Conservation (phyloP, 1,284 basidiomycete species). For the Trametes pubescens region DNA sequence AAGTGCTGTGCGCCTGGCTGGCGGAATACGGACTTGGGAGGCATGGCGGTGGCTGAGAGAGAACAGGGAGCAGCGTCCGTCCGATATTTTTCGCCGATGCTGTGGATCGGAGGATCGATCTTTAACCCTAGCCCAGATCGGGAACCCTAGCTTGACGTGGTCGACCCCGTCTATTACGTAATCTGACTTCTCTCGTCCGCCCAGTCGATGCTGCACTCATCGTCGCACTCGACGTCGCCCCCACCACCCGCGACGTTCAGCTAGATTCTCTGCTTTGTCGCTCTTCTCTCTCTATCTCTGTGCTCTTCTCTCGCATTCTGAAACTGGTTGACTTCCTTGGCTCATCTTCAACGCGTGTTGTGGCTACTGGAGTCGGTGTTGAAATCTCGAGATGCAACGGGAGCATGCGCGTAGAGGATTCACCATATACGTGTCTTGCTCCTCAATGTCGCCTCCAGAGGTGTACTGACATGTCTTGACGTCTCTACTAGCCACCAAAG, state of each 20-base stretch:
- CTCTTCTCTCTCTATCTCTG: neutral
- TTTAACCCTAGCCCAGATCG: slow-evolving; percentile 29
- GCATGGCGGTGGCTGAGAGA: slow-evolving; percentile 50
- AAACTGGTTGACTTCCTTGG: slow-evolving; percentile 7
- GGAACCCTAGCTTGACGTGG: slow-evolving; percentile 29
- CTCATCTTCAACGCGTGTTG: slow-evolving; percentile 18
- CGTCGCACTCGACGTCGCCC: slow-evolving; percentile 29
- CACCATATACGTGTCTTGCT: slow-evolving; percentile 77
- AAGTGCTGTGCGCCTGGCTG: slow-evolving; percentile 91
- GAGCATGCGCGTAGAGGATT: slow-evolving; percentile 82
- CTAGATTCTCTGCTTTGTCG: slow-evolving; percentile 7
- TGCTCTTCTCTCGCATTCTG: neutral
- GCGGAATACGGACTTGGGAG: slow-evolving; percentile 87
- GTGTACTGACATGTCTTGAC: slow-evolving; percentile 56
- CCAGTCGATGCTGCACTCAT: slow-evolving; percentile 28
- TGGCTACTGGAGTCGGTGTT: slow-evolving; percentile 24
- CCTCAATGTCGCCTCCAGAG: slow-evolving; percentile 21
- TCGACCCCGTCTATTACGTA: slow-evolving; percentile 32
- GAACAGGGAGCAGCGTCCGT: neutral
- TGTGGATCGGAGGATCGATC: slow-evolving; percentile 33
- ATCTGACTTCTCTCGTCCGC: slow-evolving; percentile 32
- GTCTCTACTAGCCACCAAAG: slow-evolving; percentile 91
- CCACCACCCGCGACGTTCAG: slow-evolving; percentile 25
- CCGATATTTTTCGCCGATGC: slow-evolving; percentile 20
- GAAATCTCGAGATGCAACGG: slow-evolving; percentile 60